These are phyloP conservation scores for Krasilnikovozyma curviuscula DNA, from an alignment of 768 basidiomycete species.

Conservation along the genomic window DNA sequence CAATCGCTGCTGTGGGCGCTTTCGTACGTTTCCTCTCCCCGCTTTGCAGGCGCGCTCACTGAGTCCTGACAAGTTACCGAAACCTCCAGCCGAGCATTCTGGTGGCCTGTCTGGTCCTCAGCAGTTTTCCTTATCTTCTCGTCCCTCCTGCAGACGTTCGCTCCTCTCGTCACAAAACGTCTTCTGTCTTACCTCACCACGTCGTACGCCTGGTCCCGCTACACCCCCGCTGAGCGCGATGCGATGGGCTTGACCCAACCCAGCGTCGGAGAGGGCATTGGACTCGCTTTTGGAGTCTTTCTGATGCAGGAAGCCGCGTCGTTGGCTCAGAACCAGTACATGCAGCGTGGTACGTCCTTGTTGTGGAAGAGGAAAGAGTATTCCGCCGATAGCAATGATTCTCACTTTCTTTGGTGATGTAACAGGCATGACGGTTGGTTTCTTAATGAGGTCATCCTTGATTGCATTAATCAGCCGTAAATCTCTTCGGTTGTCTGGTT, in stretches of 20 bases:
- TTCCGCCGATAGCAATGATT: too few species aligned
- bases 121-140: constrained; percentile 35
- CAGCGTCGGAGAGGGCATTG: constrained; percentile 48
- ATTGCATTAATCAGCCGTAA: constrained; percentile 43
- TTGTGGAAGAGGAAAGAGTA: too few species aligned
- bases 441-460: constrained; percentile 18
- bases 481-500: constrained; percentile 45
- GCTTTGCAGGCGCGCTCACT: too few species aligned
- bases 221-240: constrained; percentile 18
- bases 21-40: too few species aligned
- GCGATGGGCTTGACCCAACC: constrained; percentile 17
- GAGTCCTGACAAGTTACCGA: too few species aligned
- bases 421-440: constrained; percentile 31
- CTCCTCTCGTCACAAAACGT: constrained; percentile 41
- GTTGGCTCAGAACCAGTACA: constrained; percentile 22
- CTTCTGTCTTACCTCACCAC: constrained; percentile 41
- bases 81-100: too few species aligned
- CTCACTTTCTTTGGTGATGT: constrained; percentile 27
- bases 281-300: constrained; percentile 51
- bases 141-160: constrained; percentile 32
- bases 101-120: constrained; percentile 2
- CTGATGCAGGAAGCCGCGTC: constrained; percentile 47
- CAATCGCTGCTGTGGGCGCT: constrained; percentile 36
- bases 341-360: neutral
- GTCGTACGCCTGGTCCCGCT: constrained; percentile 31